Evolutionary conservation across 2,329 filamentous ascomycete species (phyloP), one percentile per base, ranked within the genome.

Genomic region (Fusarium virguliforme): DNA sequence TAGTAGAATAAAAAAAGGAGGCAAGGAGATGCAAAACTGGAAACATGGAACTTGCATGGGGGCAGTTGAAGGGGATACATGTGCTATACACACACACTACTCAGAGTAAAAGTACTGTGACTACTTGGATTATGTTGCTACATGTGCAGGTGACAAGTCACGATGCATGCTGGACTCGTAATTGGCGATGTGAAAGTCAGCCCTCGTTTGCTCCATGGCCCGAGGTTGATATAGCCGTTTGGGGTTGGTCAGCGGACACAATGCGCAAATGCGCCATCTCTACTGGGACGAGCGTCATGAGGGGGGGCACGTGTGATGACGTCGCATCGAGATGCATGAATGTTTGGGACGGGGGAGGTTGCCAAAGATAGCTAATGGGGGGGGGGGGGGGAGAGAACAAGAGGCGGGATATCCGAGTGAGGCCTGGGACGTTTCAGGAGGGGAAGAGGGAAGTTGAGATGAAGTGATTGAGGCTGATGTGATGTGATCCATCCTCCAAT

Each of bases 1-100:
- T 63, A 74, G 61, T 74, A 74, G 72, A 73, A 64, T 60, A n/a
- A n/a, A n/a, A 70, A 70, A 73, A 67, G 48, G 51, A 40, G 55
- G 18, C 18, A 59, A 41, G 26, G 43, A 41, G 32, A 53, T 59
- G 66, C 53, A 65, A 57, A 24, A 46, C 62, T 57, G 60, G 60
- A 68, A 70, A 56, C 60, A 64, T 63, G 58, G 58, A 46, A 50
- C 65, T 60, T 43, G 55, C 59, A 72, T 67, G 61, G 66, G 65
- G 65, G 54, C 59, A 50, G 40, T 66, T 62, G 24, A 67, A 40
- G 56, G 63, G 54, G 51, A 18, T 67, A 61, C 64, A 63, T 41
- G 54, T 64, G 55, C 57, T n/a, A 62, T 59, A 58, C 37, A 46
- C 26, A 32, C 13, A 48, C 22, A 58, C 15, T 32, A 56, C 53